Evolutionary conservation across 23 red algal species (phyloP).

Genomic region (Gracilaria domingensis): DNA sequence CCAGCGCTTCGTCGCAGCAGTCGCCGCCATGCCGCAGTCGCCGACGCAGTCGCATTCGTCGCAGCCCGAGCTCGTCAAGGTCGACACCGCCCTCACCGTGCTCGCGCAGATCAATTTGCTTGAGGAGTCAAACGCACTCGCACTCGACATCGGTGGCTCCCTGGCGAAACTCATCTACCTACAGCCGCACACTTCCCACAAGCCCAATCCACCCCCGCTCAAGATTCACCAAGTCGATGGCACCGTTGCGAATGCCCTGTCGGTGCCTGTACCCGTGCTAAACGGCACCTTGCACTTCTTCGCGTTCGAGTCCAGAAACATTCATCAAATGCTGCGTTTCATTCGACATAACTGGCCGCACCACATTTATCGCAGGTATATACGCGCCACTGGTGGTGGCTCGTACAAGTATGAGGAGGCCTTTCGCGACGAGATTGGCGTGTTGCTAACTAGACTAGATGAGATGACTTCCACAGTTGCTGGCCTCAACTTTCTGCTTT

Average conservation of each 20-base stretch:
- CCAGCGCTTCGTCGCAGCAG: not conserved
- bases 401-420: conserved; percentile 89
- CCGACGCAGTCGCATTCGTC: not conserved
- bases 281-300: conserved; percentile 92
- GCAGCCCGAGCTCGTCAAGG: conserved; percentile 64
- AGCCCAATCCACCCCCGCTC: conserved; percentile 46
- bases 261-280: conserved; percentile 83
- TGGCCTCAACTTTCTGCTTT: conserved; percentile 94
- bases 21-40: not conserved
- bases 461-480: conserved; percentile 96
- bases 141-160: conserved; percentile 95
- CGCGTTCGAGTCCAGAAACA: conserved; percentile 90
- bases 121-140: conserved; percentile 84
- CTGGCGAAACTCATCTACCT: conserved; percentile 97
- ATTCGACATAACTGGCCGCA: conserved; percentile 75
- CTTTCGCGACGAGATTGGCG: conserved; percentile 83
- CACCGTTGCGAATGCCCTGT: conserved; percentile 59
- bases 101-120: conserved; percentile 86
- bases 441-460: conserved; percentile 73
- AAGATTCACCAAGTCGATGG: conserved; percentile 82
- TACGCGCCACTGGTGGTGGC: conserved; percentile 96
- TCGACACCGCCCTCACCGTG: conserved; percentile 82
- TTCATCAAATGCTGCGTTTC: conserved; percentile 91
- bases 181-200: conserved; percentile 60
- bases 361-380: conserved; percentile 18